These are phyloP conservation scores for Fraxinus baroniana DNA, from an alignment of 305 asterid species.

Conservation along the genomic window DNA sequence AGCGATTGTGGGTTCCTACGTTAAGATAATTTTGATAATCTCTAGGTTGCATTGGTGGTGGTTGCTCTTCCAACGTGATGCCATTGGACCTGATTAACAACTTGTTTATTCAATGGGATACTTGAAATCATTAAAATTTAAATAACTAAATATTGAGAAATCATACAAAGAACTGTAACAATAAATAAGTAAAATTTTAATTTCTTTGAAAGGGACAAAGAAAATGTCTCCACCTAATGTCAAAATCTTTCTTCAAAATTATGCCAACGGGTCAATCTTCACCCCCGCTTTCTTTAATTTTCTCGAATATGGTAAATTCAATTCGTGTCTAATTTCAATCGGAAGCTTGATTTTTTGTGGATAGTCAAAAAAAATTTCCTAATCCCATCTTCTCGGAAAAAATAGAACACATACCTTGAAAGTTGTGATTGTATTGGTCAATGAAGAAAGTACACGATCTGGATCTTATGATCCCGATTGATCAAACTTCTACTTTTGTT, in stretches of 20 bases:
- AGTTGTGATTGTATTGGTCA: background rate
- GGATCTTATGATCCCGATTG: background rate
- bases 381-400: background rate
- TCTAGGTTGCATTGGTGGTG: background rate
- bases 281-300: background rate
- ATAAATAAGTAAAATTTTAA: no score
- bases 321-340: background rate
- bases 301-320: background rate
- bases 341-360: background rate
- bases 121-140: background rate
- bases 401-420: background rate
- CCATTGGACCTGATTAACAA: background rate
- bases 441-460: background rate
- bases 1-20: no score
- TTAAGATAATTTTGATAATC: background rate
- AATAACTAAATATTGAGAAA: background rate
- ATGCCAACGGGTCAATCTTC: background rate
- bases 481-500: no score
- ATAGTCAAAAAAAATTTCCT: no score
- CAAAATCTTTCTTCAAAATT: background rate
- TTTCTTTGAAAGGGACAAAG: background rate
- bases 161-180: background rate
- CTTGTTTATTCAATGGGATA: background rate
- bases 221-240: background rate
- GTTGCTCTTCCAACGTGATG: background rate